Evolutionary conservation across 306 rosid species (phyloP).

Genomic region (Mucuna pruriens): DNA sequence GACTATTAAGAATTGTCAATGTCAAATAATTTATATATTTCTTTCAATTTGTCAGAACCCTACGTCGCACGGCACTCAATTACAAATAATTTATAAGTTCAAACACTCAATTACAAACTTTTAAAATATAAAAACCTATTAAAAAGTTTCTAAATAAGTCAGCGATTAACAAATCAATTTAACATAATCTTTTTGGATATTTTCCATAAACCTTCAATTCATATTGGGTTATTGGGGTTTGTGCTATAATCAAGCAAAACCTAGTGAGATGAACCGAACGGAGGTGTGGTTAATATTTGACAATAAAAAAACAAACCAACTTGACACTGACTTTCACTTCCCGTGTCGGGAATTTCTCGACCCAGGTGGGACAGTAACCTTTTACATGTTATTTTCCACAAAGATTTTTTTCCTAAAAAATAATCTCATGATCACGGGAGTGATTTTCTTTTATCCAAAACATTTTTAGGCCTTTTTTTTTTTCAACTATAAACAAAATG

Average conservation of each 20-base stretch:
- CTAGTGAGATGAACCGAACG: neutral
- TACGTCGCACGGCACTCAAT: neutral
- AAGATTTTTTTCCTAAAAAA: too few relatives aligned
- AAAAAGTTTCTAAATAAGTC: too few relatives aligned
- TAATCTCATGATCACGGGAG: neutral
- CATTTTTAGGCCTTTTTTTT: neutral
- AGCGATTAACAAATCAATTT: too few relatives aligned
- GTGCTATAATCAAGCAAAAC: neutral
- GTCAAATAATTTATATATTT: neutral
- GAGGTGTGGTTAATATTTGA: neutral
- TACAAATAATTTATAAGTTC: neutral
- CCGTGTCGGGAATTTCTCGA: too few relatives aligned
- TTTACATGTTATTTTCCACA: too few relatives aligned
- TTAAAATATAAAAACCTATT: too few relatives aligned
- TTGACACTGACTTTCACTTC: too few relatives aligned
- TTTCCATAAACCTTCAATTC: neutral
- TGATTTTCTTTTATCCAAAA: neutral
- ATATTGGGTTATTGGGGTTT: neutral
- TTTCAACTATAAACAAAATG: neutral
- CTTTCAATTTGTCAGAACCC: neutral
- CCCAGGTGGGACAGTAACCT: too few relatives aligned
- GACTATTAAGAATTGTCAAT: neutral
- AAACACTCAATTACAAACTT: neutral
- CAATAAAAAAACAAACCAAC: neutral
- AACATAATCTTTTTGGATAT: neutral